Evolutionary conservation across 495 filamentous ascomycete genomes (phyloP), one percentile per base, ranked within the genome.

Genomic region (Hypoxylon rickii): DNA sequence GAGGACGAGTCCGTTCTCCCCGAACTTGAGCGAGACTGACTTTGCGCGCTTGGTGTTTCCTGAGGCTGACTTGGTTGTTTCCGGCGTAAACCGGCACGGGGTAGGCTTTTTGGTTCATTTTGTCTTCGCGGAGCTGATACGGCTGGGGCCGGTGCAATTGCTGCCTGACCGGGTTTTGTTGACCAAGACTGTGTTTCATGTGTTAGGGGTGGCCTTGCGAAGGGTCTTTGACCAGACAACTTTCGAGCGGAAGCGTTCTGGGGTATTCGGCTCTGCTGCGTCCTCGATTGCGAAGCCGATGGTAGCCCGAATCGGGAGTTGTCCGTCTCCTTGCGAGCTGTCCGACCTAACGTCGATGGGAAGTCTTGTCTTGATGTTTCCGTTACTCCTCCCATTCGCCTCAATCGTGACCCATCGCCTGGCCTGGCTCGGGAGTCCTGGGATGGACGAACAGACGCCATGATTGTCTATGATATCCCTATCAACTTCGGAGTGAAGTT

Each of bases 31-130:
- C 47, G 62, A 37, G 68, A 61, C 37, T 71, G 70, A 34, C 26
- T 68, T 16, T 51, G 71, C 22, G 26, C 32, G 40, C 45, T 70
- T 45, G 48, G 56, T 10, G 63, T 29, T 5, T 77, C 73, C 57
- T 72, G 70, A 4, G 72, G 64, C n/a, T 77, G 40, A 7, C 67
- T 75, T 22, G 80, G 75, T 21, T 70, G 73, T 58, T 81, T 82
- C 51, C 78, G 72, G 43, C 73, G 64, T 38, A 81, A 67, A 2
- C 75, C 63, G 38, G 74, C 73, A 34, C 71, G 71, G 19, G 72
- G 69, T 31, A 68, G 66, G 26, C 70, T 70, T 15, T 18, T 44
- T 16, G 45, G 20, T 22, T 52, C 61, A 19, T 19, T 31, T 38
- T 16, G 48, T n/a, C 46, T 55, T 15, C 44, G 49, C 16, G 37